Evolutionary conservation across 345 rosid genomes (phyloP), one percentile per base, ranked within the genome.

Genomic region (Citrus sp.): DNA sequence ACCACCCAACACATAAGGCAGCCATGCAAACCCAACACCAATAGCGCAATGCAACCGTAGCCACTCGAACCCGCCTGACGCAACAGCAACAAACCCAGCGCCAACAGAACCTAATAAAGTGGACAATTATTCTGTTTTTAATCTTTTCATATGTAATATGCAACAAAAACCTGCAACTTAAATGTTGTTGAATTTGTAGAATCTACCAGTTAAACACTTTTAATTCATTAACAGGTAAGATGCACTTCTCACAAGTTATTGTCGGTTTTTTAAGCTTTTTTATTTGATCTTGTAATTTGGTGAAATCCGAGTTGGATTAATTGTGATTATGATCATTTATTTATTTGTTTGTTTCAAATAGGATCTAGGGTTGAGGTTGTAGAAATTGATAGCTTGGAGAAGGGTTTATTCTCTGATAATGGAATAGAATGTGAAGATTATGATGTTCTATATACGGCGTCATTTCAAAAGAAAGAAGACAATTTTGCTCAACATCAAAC

Each of bases 341-440:
- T 46, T 46, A 1, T 12, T 46, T 46, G 14, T 46, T 46, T 46
- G 46, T 68, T 67, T 27, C 69, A 82, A 88, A 88, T 89, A 92
- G 88, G 83, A 6, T 49, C 86, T 5, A 80, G 79, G 4, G 89
- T 84, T 34, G 88, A 86, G 79, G 91, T 81, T 27, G 88, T 61
- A 56, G 90, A 89, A 80, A 87, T 87, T 68, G 92, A 91, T 64
- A 80, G 87, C 78, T 76, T 91, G 66, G 93, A 88, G 75, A 88
- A 70, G 84, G 90, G 89, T 71, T 77, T 91, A 35, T 73, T 91
- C 25, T 19, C 80, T 18, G 76, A 78, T 25, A 46, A 27, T 3
- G 82, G 74, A 25, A 80, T 56, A 60, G 38, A 71, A 71, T 0
- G 6, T 34, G 73, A 18, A 19, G 86, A 80, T 27, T 86, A 86